These are phyloP conservation scores for Serendipita indica DNA, from an alignment of 768 basidiomycete species.

Conservation along the genomic window DNA sequence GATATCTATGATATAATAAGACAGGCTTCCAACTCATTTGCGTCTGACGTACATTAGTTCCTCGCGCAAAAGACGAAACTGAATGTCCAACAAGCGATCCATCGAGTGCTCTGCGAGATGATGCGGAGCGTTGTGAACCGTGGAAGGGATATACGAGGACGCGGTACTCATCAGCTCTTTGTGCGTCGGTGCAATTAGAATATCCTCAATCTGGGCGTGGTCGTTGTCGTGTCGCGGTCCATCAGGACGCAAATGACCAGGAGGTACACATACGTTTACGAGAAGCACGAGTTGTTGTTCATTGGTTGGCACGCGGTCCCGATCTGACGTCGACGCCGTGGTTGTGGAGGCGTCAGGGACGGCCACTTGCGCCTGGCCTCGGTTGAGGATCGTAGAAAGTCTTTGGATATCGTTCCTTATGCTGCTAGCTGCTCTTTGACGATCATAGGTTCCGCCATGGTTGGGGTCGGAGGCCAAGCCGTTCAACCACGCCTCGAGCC, in stretches of 20 bases:
- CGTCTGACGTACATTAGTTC: slow-evolving; percentile 41
- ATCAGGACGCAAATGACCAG: slow-evolving; percentile 32
- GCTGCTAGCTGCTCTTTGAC: background rate
- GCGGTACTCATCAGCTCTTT: slow-evolving; percentile 38
- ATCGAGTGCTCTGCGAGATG: slow-evolving; percentile 42
- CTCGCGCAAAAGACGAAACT: slow-evolving; percentile 60
- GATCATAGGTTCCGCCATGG: background rate
- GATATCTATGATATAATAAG: background rate
- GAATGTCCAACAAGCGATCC: slow-evolving; percentile 52
- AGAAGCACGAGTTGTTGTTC: background rate
- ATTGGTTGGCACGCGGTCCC: slow-evolving; percentile 27
- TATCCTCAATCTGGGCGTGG: slow-evolving; percentile 35
- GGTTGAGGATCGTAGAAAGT: background rate
- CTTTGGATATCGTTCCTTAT: background rate
- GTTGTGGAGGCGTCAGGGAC: background rate
- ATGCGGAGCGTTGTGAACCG: slow-evolving; percentile 45
- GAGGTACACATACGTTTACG: slow-evolving; percentile 29
- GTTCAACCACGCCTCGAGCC: background rate
- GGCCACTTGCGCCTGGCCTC: background rate
- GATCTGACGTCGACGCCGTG: background rate
- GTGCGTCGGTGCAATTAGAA: slow-evolving; percentile 56
- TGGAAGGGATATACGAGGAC: slow-evolving; percentile 47
- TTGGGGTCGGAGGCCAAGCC: background rate
- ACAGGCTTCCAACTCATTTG: background rate
- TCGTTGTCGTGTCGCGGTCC: slow-evolving; percentile 63